A percentile compares a stretch with the other conserved stretches of the same genome.
Conservation (phyloP, 2,329 filamentous ascomycete genomes). For the Colletotrichum acutatum region DNA sequence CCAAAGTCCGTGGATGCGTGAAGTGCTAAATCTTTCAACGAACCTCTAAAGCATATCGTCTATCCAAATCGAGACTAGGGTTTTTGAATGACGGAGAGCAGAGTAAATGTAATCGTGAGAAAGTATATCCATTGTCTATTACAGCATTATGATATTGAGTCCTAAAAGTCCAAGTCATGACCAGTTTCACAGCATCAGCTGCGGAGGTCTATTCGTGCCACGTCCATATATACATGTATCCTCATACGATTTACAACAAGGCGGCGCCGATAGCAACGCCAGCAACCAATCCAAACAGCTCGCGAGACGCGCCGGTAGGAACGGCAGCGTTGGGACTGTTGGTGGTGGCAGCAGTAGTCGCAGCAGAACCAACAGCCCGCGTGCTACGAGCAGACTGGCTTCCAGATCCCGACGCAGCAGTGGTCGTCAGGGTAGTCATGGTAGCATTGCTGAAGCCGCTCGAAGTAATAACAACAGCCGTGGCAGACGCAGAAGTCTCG, state of each 20-base stretch:
- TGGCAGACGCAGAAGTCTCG: neutral
- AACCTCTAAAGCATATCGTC: no score
- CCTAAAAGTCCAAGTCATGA: neutral
- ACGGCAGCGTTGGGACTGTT: constrained; percentile 9
- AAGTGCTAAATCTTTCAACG: no score
- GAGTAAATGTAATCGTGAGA: neutral
- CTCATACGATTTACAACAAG: constrained; percentile 4
- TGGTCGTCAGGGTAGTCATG: neutral
- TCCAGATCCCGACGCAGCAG: neutral
- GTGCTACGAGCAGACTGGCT: neutral
- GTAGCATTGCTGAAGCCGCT: neutral
- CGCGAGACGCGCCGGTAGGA: neutral
- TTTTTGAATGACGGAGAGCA: no score
- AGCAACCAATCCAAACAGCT: constrained; percentile 2
- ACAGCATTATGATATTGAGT: neutral
- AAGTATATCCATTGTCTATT: neutral
- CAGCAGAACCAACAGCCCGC: neutral
- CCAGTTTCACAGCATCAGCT: neutral
- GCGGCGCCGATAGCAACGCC: constrained; percentile 12
- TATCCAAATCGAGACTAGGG: no score
- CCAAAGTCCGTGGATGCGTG: no score
- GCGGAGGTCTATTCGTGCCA: neutral
- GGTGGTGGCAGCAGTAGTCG: neutral
- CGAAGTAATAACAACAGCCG: neutral
- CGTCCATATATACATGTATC: neutral